Evolutionary conservation across 179 eudicot genomes (phyloP).

Genomic region (Nepenthes alata): DNA sequence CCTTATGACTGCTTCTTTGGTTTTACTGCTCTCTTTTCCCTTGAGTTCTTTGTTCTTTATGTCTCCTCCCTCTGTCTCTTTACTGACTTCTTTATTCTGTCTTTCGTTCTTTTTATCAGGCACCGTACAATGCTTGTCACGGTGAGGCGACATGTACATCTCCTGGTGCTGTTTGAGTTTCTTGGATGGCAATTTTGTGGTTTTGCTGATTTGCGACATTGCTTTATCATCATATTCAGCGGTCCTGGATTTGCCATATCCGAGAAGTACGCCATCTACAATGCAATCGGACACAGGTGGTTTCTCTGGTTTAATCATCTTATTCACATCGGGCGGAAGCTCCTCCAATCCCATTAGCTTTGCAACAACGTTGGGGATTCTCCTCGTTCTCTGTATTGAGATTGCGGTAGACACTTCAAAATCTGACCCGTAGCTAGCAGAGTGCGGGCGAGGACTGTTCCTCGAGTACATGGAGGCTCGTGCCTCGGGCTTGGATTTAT

Average conservation of each 20-base stretch:
- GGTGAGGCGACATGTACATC: conserved; percentile 3
- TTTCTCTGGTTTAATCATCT: conserved; percentile 12
- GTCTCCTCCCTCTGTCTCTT: conserved; percentile 8
- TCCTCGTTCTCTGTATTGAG: conserved; percentile 26
- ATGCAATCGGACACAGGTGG: conserved; percentile 18
- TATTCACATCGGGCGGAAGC: conserved; percentile 26
- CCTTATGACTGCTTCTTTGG: conserved; percentile 10
- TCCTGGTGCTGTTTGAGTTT: conserved; percentile 9
- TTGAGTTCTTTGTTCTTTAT: conserved; percentile 10
- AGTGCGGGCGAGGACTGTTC: conserved; percentile 13
- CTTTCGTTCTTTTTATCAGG: conserved; percentile 8
- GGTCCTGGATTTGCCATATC: conserved; percentile 14
- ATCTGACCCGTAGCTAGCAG: conserved; percentile 33
- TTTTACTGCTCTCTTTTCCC: conserved; percentile 14
- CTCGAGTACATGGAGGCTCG: conserved; percentile 6
- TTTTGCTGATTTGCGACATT: conserved; percentile 11
- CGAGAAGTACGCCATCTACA: conserved; percentile 16
- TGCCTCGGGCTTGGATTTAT: conserved; percentile 29
- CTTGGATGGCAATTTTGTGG: conserved; percentile 7
- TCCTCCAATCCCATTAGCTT: conserved; percentile 95
- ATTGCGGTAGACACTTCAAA: conserved; percentile 13
- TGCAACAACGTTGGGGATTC: conserved; percentile 70
- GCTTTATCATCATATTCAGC: conserved; percentile 12
- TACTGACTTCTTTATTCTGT: conserved; percentile 7
- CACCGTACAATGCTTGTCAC: conserved; percentile 3